Percentiles rank a stretch among this genome's conserved stretches.
Conservation (phyloP, 73 alveolate species). For the Paramecium biaurelia region DNA sequence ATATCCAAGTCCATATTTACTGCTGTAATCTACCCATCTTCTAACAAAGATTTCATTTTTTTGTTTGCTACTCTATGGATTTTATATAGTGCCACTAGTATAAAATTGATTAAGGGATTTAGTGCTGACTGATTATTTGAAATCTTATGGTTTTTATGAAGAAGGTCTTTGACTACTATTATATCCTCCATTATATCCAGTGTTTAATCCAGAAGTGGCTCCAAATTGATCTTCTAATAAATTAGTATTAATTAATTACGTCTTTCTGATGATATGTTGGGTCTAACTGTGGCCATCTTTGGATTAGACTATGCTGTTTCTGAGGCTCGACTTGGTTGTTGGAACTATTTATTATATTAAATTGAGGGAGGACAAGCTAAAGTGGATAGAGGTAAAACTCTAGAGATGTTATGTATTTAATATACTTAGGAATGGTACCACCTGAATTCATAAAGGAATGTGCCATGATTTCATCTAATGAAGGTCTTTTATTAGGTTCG, state of each 20-base stretch:
- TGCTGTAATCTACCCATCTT: conserved; percentile 83
- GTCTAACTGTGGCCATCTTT: not conserved
- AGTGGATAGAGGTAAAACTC: conserved; percentile 90
- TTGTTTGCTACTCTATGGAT: not conserved
- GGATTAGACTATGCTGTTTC: conserved; percentile 7
- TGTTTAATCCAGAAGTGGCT: not conserved
- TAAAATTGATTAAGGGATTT: not conserved
- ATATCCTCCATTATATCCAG: conserved; percentile 19
- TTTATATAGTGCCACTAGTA: not conserved
- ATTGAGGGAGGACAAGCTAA: conserved; percentile 94
- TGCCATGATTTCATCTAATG: conserved; percentile 66
- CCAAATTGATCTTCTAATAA: conserved; percentile 28
- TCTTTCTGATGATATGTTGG: not conserved
- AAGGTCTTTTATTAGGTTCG: conserved; percentile 80
- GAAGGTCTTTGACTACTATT: not conserved
- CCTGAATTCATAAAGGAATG: conserved; percentile 68
- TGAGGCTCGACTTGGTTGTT: conserved; percentile 35
- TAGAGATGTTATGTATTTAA: not conserved
- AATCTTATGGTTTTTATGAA: conserved; percentile 11
- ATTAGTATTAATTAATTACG: not conserved
- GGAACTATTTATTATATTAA: conserved; percentile 82
- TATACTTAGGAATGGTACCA: conserved; percentile 87
- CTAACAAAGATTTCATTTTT: conserved; percentile 57
- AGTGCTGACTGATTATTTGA: not conserved
- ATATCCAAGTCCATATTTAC: conserved; percentile 81